phyloP scores from a whole-genome alignment of 2,329 filamentous ascomycete species.

The Bipolaris sorokiniana region DNA sequence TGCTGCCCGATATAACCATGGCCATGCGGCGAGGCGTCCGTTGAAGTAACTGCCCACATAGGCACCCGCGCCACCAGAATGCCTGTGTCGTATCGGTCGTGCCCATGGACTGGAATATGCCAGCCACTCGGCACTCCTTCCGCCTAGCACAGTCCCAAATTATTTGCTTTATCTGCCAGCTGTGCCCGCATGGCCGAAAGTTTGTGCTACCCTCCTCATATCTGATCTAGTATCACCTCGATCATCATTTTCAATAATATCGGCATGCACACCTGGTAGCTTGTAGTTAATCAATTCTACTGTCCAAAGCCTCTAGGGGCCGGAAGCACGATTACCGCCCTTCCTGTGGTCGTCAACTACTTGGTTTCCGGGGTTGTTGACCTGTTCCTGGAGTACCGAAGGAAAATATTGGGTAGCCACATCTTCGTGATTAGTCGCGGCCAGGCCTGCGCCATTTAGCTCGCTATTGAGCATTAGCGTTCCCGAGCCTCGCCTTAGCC shows the following conservation, averaged over 20 bases:
- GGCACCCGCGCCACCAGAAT: slow-evolving; percentile 38
- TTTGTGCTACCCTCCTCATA: slow-evolving; percentile 38
- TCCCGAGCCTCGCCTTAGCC: slow-evolving; percentile 20
- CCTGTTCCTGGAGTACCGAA: slow-evolving; percentile 29
- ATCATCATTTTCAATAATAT: slow-evolving; percentile 39
- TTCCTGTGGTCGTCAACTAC: slow-evolving; percentile 32
- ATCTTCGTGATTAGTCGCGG: slow-evolving; percentile 19
- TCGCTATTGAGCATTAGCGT: slow-evolving; percentile 21
- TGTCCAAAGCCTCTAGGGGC: slow-evolving; percentile 21
- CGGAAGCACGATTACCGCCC: slow-evolving; percentile 33
- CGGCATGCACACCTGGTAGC: slow-evolving; percentile 37
- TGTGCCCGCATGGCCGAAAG: slow-evolving; percentile 33
- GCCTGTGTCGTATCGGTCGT: slow-evolving; percentile 35
- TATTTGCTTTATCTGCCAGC: slow-evolving; percentile 34
- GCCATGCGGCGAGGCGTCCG: slow-evolving; percentile 28
- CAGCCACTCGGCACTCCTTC: slow-evolving; percentile 30
- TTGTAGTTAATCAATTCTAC: slow-evolving; percentile 29
- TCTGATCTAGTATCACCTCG: slow-evolving; percentile 41
- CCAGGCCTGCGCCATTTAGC: slow-evolving; percentile 26
- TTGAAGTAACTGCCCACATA: slow-evolving; percentile 28
- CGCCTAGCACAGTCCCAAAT: slow-evolving; percentile 6
- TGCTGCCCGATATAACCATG: slow-evolving; percentile 20
- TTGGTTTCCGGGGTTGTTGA: slow-evolving; percentile 33
- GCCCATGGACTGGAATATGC: slow-evolving; percentile 22
- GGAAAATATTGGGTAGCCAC: slow-evolving; percentile 24